phyloP scores from a whole-genome alignment of 2,329 filamentous ascomycete genomes.

The Rhynchosporium secalis region DNA sequence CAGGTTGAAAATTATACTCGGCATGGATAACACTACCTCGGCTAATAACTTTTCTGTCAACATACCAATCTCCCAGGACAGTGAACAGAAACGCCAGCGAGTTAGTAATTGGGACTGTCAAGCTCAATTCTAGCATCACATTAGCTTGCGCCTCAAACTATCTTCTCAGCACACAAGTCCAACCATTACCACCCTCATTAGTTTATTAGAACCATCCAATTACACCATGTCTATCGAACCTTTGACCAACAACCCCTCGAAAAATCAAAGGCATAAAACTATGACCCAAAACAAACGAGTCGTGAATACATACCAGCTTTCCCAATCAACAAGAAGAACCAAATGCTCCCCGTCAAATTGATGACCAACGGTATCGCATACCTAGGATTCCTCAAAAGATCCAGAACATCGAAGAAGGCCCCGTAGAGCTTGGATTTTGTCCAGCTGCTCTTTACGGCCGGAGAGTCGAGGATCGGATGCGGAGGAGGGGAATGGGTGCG shows the following conservation, averaged over 20 bases:
- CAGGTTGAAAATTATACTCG: neutral
- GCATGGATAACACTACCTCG: conserved; percentile 53
- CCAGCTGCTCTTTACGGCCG: conserved; percentile 57
- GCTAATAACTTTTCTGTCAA: conserved; percentile 86
- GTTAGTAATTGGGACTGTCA: conserved; percentile 94
- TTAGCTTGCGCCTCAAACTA: conserved; percentile 1
- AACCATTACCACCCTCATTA: neutral
- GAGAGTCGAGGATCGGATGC: conserved; percentile 55
- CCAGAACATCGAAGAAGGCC: conserved; percentile 71
- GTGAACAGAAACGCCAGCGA: conserved; percentile 95
- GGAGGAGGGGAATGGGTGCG: conserved; percentile 67
- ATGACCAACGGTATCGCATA: conserved; percentile 84
- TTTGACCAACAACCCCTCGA: neutral
- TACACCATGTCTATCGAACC: neutral
- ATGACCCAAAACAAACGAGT: neutral
- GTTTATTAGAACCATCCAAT: neutral
- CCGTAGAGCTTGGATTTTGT: conserved; percentile 62
- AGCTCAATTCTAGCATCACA: conserved; percentile 68
- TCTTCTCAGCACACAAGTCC: neutral
- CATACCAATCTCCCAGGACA: conserved; percentile 91
- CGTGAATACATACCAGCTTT: conserved; percentile 68
- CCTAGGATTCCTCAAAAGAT: conserved; percentile 75
- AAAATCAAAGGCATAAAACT: neutral
- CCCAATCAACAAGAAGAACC: conserved; percentile 95
- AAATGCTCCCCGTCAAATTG: conserved; percentile 90